Evolutionary conservation across 75 land plant species (phyloP), one percentile per base, ranked within the genome.

Genomic region (Pseudotsuga menziesii): DNA sequence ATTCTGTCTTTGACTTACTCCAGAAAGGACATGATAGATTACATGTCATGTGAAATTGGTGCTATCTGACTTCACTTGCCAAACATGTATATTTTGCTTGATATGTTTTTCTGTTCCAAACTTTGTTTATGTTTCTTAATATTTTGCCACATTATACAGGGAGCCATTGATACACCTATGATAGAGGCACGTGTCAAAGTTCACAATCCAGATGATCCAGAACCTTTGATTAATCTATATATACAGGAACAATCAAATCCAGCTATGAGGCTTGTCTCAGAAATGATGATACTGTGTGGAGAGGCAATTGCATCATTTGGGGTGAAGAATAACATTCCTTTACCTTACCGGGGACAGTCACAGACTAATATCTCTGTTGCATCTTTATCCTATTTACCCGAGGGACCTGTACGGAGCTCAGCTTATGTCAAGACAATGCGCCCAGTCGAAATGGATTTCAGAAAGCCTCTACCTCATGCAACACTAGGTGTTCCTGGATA

Each of bases 261-360:
- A 56, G 89, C 99, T 58, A 85, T 84, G 80, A 92, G 90, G 29
- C 90, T 97, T 83, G 99, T 97, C 55, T 83, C 96, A 39, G 99
- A 97, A 76, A 92, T 97, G 96, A 97, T 97, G 99, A 88, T 97
- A 64, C 86, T 93, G 39, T 97, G 99, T 91, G 98, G 98, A 44
- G 99, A 97, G 81, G 92, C 83, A 74, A 74, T 97, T 63, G 98
- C 99, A 17, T 79, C 85, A 7, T 91, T 78, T 88, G 99, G 99
- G 44, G 85, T 84, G 62, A 56, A 32, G 73, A 85, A 91, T 48
- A 87, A 82, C 69, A 78, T 97, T 75, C 83, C 94, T 44, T 82
- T 97, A 66, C 99, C 99, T 11, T 97, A 97, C 78, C 82, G 99
- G 78, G 98, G 99, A 64, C 98, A 94, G 73, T 84, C 98, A 15